Conservation (phyloP, 441 rosid genomes). For the Erodium texanum region DNA sequence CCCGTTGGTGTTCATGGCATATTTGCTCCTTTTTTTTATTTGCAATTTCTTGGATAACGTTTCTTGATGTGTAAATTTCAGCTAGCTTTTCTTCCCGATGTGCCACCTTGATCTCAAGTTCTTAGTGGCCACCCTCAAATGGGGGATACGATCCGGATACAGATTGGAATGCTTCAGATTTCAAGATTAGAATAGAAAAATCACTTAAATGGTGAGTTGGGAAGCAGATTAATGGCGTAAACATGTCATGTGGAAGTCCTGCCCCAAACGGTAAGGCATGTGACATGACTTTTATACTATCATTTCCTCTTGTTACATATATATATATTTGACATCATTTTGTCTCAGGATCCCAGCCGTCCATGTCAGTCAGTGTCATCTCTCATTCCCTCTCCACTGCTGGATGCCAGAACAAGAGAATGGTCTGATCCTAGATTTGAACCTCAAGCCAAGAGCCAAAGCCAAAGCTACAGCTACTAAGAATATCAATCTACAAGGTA, state of each 20-base stretch:
- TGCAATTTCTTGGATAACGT: not conserved
- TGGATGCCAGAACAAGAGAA: slow-evolving; percentile 5
- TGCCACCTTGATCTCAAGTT: not conserved
- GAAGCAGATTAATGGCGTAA: not conserved
- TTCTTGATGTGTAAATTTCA: not conserved
- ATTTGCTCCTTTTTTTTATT: not conserved
- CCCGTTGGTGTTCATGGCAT: not conserved
- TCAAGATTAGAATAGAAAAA: slow-evolving; percentile 6
- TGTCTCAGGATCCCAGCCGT: slow-evolving; percentile 14
- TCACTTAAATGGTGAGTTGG: not conserved
- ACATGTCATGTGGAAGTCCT: slow-evolving; percentile 8
- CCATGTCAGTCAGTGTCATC: slow-evolving; percentile 7
- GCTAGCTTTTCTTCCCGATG: not conserved
- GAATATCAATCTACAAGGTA: slow-evolving; percentile 5
- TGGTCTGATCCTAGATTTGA: not conserved
- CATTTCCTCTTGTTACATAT: slow-evolving; percentile 1
- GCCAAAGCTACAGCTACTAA: not conserved
- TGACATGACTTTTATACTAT: slow-evolving; percentile 6
- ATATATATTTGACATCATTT: not conserved
- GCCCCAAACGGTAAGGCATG: slow-evolving; percentile 14
- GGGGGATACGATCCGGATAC: slow-evolving; percentile 5
- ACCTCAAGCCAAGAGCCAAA: not conserved
- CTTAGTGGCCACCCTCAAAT: too few species aligned
- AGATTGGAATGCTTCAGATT: slow-evolving; percentile 7
- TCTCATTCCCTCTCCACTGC: slow-evolving; percentile 12